Conservation (phyloP, 352 stramenopile genomes). For the Phytophthora melonis region DNA sequence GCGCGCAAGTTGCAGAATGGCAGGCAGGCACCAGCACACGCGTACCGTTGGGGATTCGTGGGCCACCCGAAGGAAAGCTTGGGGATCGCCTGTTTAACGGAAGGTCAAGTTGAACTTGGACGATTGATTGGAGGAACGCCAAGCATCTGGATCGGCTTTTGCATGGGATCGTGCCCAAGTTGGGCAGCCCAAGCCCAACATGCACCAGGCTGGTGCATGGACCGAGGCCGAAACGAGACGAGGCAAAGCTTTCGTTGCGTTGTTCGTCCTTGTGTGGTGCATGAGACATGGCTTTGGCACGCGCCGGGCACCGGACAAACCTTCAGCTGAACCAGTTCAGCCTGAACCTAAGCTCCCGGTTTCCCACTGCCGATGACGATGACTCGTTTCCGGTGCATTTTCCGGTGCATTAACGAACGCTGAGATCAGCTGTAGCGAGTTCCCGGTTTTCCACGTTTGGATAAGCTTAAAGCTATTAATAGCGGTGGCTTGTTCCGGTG, state of each 20-base stretch:
- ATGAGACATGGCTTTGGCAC: neutral
- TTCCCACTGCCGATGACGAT: neutral
- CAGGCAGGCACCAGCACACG: too few relatives aligned
- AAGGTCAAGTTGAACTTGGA: slow-evolving; percentile 14
- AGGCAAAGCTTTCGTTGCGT: slow-evolving; percentile 4
- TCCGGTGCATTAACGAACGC: neutral
- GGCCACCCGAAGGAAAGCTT: slow-evolving; percentile 4
- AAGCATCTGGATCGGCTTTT: neutral
- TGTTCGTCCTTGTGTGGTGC: neutral
- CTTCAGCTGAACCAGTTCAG: too few relatives aligned
- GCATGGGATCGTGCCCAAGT: neutral
- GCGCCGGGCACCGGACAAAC: neutral
- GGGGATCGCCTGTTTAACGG: slow-evolving; percentile 2
- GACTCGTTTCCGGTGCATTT: neutral
- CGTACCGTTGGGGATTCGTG: slow-evolving; percentile 3
- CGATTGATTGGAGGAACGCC: slow-evolving; percentile 8
- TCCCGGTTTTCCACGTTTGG: too few relatives aligned
- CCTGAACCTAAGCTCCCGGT: neutral
- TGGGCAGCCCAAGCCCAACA: too few relatives aligned
- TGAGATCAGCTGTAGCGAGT: too few relatives aligned
- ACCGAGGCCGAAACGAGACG: slow-evolving; percentile 6
- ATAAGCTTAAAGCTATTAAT: neutral
- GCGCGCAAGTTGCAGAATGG: neutral
- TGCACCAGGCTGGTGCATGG: too few relatives aligned
- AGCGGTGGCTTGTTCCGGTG: neutral